Base-by-base conservation (phyloP, 129 eudicot species). In the Glebionis coronaria region DNA sequence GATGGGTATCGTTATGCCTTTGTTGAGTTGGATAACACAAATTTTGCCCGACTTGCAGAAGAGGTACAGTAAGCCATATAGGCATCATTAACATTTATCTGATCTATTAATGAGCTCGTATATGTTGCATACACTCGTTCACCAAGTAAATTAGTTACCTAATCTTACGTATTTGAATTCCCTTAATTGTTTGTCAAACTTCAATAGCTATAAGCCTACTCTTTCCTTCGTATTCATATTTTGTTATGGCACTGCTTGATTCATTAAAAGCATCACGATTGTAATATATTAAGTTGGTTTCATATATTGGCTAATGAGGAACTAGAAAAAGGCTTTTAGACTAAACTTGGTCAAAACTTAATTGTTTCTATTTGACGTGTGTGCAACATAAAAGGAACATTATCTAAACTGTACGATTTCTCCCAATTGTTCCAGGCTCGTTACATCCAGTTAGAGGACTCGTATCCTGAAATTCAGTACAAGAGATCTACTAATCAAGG, bases 1-100 rank as follows among this genome's bases (percentile, higher is more conserved):
- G 84, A 80, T 54, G 77, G 84, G 9, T 80, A 74, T 61, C 71
- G 80, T 14, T 80, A 63, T 58, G 84, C 80, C 15, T 80, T 80
- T 52, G 79, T 80, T 2, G 80, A 74, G 44, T 80, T 80, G 58
- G 84, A 80, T 53, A 47, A 61, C 59, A 27, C 66, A 15, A 80
- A 80, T 51, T 74, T 77, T 27, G 84, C 80, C 45, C 73, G 50
- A 3, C 64, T 5, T 3, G 84, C 84, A 25, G 69, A 74, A 35
- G 84, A 80, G 84, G 84, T 79, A 79, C 51, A 18, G 58, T 19
- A 18, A 60, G 9, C 40, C 25, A 14, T 14, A 49, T 52, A n/a
- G 20, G 4, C 6, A 60, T 15, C 53, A 15, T 49, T 27, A 28
- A 35, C 5, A 6, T 2, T 14, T 44, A 19, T 64, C 31, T 64